Percentiles rank a stretch among this genome's conserved stretches.
These are phyloP conservation scores for Colletotrichum tropicicola DNA, from an alignment of 2,329 filamentous ascomycete genomes.

Conservation along the genomic window DNA sequence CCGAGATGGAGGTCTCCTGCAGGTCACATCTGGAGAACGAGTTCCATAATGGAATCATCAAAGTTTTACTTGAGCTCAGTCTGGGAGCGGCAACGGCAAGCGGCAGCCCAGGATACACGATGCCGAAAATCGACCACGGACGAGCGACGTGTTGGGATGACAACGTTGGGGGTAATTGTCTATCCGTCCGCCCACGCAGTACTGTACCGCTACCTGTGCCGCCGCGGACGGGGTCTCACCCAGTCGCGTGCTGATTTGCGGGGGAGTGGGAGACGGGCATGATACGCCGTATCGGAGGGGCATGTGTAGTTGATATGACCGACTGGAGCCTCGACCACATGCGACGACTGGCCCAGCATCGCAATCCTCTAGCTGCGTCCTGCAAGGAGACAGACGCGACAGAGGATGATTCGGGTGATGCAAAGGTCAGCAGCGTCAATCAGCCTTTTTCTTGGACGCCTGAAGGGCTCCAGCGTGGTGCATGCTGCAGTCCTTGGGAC, in stretches of 20 bases:
- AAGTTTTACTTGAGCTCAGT: conserved; percentile 28
- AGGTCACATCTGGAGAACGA: conserved; percentile 30
- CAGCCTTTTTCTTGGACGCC: background rate
- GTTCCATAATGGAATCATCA: conserved; percentile 33
- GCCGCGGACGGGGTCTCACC: conserved; percentile 12
- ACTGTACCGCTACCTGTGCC: conserved; percentile 1
- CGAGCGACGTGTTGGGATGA: conserved; percentile 8
- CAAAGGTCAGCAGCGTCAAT: background rate
- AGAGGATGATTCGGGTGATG: background rate
- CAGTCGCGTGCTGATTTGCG: conserved; percentile 21
- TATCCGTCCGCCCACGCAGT: background rate
- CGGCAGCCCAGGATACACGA: conserved; percentile 18
- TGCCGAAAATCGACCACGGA: conserved; percentile 2
- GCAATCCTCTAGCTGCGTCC: background rate
- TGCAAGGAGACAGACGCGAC: background rate
- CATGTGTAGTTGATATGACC: conserved; percentile 26
- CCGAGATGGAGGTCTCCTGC: conserved; percentile 28
- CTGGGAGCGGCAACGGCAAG: conserved; percentile 25
- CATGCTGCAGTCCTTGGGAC: conserved; percentile 22
- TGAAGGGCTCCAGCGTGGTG: conserved; percentile 5
- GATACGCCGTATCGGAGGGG: conserved; percentile 24
- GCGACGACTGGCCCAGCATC: conserved; percentile 9
- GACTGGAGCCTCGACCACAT: conserved; percentile 15
- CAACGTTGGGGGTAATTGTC: conserved; percentile 23
- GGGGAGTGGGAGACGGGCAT: conserved; percentile 10